Percentiles rank a stretch among this genome's conserved stretches.
phyloP scores from a whole-genome alignment of 2,329 filamentous ascomycete species.

The Xylariaceae sp. region DNA sequence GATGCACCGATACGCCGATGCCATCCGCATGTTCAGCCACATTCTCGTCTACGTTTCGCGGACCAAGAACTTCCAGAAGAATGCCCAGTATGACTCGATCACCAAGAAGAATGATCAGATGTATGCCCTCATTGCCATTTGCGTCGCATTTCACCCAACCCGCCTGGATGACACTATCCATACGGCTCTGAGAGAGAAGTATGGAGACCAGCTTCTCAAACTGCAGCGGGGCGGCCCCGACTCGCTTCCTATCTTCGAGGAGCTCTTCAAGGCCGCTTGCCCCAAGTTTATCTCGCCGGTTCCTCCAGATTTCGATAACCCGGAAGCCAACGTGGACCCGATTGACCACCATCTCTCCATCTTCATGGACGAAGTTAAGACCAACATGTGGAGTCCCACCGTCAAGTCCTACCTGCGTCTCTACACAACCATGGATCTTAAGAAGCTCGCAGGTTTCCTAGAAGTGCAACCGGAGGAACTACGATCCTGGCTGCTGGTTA shows the following conservation, averaged over 20 bases:
- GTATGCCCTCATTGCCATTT: conserved; percentile 98
- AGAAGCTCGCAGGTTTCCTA: conserved; percentile 96
- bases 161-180: conserved; percentile 98
- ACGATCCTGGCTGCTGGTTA: conserved; percentile 90
- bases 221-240: conserved; percentile 96
- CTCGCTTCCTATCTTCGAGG: conserved; percentile 94
- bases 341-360: conserved; percentile 95
- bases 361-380: conserved; percentile 99
- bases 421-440: conserved; percentile 99
- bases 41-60: conserved; percentile 98
- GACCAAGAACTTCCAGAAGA: conserved; percentile 99
- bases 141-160: conserved; percentile 96
- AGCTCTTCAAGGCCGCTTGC: conserved; percentile 96
- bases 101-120: conserved; percentile 99
- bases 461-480: conserved; percentile 97
- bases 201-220: conserved; percentile 95
- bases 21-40: conserved; percentile 99
- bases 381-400: conserved; percentile 96
- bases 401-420: conserved; percentile 98
- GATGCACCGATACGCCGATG: conserved; percentile 99
- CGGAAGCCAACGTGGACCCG: conserved; percentile 92
- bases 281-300: conserved; percentile 99
- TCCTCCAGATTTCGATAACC: conserved; percentile 96
- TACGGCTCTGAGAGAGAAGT: conserved; percentile 97
- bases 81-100: conserved; percentile 96